These are phyloP conservation scores for Pisolithus sp. DNA, from an alignment of 768 basidiomycete species.

Conservation along the genomic window DNA sequence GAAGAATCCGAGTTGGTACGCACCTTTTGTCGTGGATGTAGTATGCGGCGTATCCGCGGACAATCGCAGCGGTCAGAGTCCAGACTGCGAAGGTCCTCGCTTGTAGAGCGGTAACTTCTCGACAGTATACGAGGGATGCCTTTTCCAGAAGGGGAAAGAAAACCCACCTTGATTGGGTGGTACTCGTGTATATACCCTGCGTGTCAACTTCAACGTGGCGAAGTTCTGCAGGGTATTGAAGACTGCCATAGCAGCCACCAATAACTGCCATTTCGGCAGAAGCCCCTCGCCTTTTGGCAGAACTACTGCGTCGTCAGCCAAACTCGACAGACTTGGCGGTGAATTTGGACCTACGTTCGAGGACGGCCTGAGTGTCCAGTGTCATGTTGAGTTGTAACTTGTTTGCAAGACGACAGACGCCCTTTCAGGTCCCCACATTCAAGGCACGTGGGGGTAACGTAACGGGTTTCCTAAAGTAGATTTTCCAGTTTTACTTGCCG, in stretches of 20 bases:
- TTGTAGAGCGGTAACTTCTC: constrained; percentile 75
- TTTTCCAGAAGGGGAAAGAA: not conserved
- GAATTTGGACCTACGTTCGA: not conserved
- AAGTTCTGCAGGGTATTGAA: constrained; percentile 89
- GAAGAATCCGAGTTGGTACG: constrained; percentile 22
- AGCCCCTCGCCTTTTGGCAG: constrained; percentile 62
- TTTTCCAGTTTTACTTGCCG: not conserved
- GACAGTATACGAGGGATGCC: not conserved
- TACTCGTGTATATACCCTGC: constrained; percentile 59
- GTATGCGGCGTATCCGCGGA: constrained; percentile 86
- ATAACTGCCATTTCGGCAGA: constrained; percentile 84
- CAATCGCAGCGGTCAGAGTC: constrained; percentile 80
- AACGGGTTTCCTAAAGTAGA: not conserved
- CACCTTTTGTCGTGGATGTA: constrained; percentile 79
- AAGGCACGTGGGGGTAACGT: not conserved
- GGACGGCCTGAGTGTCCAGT: not conserved
- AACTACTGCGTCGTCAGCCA: constrained; percentile 30
- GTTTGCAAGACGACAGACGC: too few species aligned
- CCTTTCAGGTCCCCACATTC: too few species aligned
- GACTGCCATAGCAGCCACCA: constrained; percentile 68
- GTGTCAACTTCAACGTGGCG: constrained; percentile 67
- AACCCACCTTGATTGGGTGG: constrained; percentile 34
- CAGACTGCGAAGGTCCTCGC: constrained; percentile 87
- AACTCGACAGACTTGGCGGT: constrained; percentile 1
- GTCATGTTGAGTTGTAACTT: not conserved